A percentile compares a stretch with the other conserved stretches of the same genome.
phyloP scores from a whole-genome alignment of 805 yeast genomes.

The Brettanomyces nanus region DNA sequence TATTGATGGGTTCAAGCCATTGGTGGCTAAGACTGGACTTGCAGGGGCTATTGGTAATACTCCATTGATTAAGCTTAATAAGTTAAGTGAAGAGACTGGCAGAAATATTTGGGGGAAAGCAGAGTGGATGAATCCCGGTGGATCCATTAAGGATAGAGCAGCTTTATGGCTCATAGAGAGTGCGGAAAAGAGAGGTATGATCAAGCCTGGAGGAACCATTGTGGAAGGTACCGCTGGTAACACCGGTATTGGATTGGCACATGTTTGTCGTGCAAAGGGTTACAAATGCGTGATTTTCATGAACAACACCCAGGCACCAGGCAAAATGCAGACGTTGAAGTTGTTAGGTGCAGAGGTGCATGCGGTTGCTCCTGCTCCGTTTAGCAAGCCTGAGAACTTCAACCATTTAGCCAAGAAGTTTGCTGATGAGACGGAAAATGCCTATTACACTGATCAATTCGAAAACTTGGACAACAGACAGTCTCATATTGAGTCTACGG shows the following conservation, averaged over 20 bases:
- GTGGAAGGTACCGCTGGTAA: slow-evolving; percentile 97
- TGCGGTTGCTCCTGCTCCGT: slow-evolving; percentile 87
- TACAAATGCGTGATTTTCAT: slow-evolving; percentile 82
- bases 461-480: slow-evolving; percentile 82
- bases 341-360: slow-evolving; percentile 79
- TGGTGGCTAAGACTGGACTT: slow-evolving; percentile 59
- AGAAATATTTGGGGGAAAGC: slow-evolving; percentile 83
- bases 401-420: slow-evolving; percentile 84
- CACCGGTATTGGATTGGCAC: slow-evolving; percentile 88
- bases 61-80: slow-evolving; percentile 61
- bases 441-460: slow-evolving; percentile 94
- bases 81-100: slow-evolving; percentile 49
- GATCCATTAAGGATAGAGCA: slow-evolving; percentile 87
- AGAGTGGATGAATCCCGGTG: slow-evolving; percentile 91
- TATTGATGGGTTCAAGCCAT: slow-evolving; percentile 47
- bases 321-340: slow-evolving; percentile 67
- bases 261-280: slow-evolving; percentile 73
- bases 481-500: slow-evolving; percentile 86
- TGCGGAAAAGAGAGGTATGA: slow-evolving; percentile 62
- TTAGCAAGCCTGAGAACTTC: slow-evolving; percentile 73
- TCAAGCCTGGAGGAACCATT: slow-evolving; percentile 74
- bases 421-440: slow-evolving; percentile 67
- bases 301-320: slow-evolving; percentile 85
- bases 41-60: slow-evolving; percentile 91
- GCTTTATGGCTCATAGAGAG: slow-evolving; percentile 70